phyloP scores from a whole-genome alignment of 2,329 filamentous ascomycete species.

The Cordyceps tenuipes region DNA sequence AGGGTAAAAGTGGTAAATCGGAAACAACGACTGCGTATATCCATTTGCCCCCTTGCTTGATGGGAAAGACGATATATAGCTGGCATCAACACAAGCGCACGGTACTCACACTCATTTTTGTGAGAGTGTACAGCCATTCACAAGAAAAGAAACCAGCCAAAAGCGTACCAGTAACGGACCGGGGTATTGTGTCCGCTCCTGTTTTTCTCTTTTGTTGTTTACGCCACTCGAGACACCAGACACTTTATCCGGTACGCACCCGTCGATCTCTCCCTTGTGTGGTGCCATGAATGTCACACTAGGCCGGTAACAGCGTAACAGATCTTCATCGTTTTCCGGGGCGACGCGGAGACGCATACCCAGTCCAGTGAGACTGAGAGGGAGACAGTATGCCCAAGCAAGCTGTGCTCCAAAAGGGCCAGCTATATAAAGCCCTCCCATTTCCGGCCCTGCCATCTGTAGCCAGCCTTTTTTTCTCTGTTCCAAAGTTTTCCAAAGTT shows the following conservation, averaged over 20 bases:
- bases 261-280: not conserved
- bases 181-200: not conserved
- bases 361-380: not conserved
- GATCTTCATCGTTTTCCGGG: constrained; percentile 1
- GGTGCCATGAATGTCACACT: not conserved
- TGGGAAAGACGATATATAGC: too few species aligned
- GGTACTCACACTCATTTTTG: not conserved
- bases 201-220: not conserved
- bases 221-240: not conserved
- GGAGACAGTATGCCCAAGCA: not conserved
- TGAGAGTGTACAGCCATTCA: not conserved
- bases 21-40: constrained; percentile 2
- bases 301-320: not conserved
- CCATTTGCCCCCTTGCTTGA: too few species aligned
- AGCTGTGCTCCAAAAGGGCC: not conserved
- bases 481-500: not conserved
- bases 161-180: not conserved
- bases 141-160: not conserved
- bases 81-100: not conserved
- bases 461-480: not conserved
- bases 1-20: not conserved
- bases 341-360: not conserved
- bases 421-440: constrained; percentile 2
- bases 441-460: not conserved
- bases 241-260: not conserved